Percentiles rank a stretch among this genome's conserved stretches.
phyloP scores from a whole-genome alignment of 495 filamentous ascomycete species.

The Elasticomyces elasticus region DNA sequence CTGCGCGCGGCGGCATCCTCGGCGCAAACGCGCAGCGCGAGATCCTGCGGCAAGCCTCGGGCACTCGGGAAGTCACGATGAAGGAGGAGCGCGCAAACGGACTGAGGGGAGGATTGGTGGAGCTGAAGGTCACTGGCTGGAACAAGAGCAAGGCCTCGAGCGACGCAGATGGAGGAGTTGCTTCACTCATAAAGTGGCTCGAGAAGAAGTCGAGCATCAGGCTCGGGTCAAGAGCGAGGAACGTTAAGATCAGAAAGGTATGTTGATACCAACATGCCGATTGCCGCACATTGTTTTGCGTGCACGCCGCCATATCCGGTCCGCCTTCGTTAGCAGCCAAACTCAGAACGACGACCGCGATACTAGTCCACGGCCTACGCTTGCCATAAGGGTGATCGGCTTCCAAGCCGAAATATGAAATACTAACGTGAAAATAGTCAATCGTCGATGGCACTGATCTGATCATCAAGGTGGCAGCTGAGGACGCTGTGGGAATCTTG shows the following conservation, averaged over 20 bases:
- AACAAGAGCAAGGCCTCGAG: constrained; percentile 62
- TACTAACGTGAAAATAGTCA: constrained; percentile 27
- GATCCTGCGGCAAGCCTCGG: constrained; percentile 18
- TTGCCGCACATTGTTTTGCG: constrained; percentile 3
- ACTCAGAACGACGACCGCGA: constrained; percentile 47
- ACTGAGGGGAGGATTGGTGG: constrained; percentile 11
- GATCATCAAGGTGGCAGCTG: constrained; percentile 20
- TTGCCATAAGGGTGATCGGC: constrained; percentile 7
- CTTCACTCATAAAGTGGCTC: constrained; percentile 63
- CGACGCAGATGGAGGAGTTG: constrained; percentile 61
- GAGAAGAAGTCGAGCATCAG: constrained; percentile 59
- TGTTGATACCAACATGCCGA: constrained; percentile 40
- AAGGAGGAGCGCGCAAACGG: constrained; percentile 2
- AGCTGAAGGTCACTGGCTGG: constrained; percentile 57
- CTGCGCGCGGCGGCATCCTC: constrained; percentile 1
- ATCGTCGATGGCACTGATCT: constrained; percentile 21
- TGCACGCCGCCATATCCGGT: constrained; percentile 35
- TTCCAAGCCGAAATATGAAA: background rate
- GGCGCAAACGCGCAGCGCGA: constrained; percentile 12
- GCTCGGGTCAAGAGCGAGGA: constrained; percentile 43
- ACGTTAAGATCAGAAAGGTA: constrained; percentile 76
- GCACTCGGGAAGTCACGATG: constrained; percentile 14
- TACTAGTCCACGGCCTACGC: background rate
- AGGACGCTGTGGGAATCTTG: constrained; percentile 13
- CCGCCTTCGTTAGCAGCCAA: constrained; percentile 50